Evolutionary conservation across 768 basidiomycete species (phyloP), one percentile per base, ranked within the genome.

Genomic region (Suillus brevipes): DNA sequence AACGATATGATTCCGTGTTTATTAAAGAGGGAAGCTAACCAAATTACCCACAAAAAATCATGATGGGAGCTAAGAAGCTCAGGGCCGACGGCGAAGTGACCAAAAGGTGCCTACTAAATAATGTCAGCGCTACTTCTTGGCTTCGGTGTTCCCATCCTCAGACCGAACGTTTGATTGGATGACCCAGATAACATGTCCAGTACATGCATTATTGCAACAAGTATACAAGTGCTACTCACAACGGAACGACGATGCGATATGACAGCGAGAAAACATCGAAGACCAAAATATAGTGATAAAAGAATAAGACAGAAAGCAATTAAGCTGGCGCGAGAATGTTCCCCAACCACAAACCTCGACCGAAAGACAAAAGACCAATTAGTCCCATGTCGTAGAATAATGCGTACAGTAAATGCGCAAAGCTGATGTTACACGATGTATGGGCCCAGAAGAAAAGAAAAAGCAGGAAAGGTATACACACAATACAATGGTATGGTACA

Each of bases 401-500:
- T 70, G 65, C 63, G 70, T 77, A 77, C 66, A 65, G 73, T 77
- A 77, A 77, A 78, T 70, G 72, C 71, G 75, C 71, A 73, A 66
- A 16, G 13, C 8, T 78, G 62, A 62, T 70, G 64, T 69, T 77
- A 77, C 75, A 77, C 59, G 43, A 77, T 75, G 69, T 71, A 78
- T 74, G 72, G 37, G 66, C 53, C 56, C 14, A 65, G 71, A 70
- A 68, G 55, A 62, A 57, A 57, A 62, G 62, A 57, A 68, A 65
- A 67, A 43, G 37, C 38, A 58, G 58, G 42, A 59, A 42, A 60
- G 57, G 42, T 68, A 75, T 70, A 71, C 73, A 75, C 75, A 60
- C 61, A 70, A 70, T 76, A 76, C 76, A 76, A 68, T 45, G 62
- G 58, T 78, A 75, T 78, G 73, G 66, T 74, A 78, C 75, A 75